Conservation (phyloP, 106 monocot genomes). For the Dioscorea alata region DNA sequence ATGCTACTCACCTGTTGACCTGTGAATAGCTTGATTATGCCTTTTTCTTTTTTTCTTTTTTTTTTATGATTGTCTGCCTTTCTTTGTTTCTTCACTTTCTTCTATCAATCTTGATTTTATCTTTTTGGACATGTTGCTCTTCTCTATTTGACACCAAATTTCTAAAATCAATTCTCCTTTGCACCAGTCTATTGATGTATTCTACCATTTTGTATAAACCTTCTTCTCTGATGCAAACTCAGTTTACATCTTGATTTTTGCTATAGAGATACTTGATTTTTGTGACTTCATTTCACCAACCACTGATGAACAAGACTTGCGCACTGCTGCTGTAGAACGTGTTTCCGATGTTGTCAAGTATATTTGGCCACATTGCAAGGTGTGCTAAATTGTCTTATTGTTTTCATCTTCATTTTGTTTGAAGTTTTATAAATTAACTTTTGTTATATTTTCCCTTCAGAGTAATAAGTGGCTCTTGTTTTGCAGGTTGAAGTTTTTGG, state of each 20-base stretch:
- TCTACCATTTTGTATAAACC: background rate
- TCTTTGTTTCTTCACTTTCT: no score
- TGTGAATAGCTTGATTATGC: no score
- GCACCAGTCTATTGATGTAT: background rate
- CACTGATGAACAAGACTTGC: conserved; percentile 70
- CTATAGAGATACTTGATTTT: conserved; percentile 91
- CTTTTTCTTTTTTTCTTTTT: no score
- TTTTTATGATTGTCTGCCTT: no score
- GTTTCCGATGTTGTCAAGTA: conserved; percentile 80
- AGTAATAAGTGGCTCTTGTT: background rate
- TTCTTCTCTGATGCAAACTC: background rate
- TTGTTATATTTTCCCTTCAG: background rate
- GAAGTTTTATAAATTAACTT: background rate
- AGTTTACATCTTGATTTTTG: background rate
- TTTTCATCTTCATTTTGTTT: background rate
- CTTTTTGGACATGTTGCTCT: no score
- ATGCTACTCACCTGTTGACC: no score
- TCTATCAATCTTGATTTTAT: no score
- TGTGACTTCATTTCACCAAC: conserved; percentile 83
- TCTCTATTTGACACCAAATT: no score
- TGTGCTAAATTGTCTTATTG: conserved; percentile 2
- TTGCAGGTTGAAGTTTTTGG: conserved; percentile 90
- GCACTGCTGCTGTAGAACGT: conserved; percentile 54
- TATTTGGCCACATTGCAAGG: conserved; percentile 93
- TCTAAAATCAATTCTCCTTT: background rate